Conservation (phyloP, 495 filamentous ascomycete species). For the Monascus purpureus region DNA sequence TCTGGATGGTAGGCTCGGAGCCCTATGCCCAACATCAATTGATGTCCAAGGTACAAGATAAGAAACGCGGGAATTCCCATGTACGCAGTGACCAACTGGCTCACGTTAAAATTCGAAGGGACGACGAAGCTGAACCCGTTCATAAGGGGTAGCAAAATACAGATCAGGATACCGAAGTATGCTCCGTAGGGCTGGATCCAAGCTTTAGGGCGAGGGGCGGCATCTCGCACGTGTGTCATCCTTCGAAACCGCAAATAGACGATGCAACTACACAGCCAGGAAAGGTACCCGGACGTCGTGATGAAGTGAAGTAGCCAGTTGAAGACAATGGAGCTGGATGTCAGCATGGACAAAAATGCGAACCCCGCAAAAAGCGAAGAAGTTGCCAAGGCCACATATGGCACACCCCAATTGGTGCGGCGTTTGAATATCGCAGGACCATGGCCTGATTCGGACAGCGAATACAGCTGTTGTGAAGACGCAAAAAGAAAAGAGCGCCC, state of each 20-base stretch:
- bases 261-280: conserved; percentile 42
- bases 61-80: conserved; percentile 45
- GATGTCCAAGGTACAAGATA: conserved; percentile 31
- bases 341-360: conserved; percentile 20
- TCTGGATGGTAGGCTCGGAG: conserved; percentile 22
- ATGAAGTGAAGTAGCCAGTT: conserved; percentile 45
- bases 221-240: conserved; percentile 23
- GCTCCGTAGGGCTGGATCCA: conserved; percentile 38
- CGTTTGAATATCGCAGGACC: conserved; percentile 27
- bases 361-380: conserved; percentile 26
- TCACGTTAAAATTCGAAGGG: conserved; percentile 26
- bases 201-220: conserved; percentile 27
- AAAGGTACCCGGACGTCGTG: conserved; percentile 46
- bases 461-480: conserved; percentile 36
- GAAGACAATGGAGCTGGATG: conserved; percentile 17
- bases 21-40: conserved; percentile 18
- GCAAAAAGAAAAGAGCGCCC: conserved; percentile 48
- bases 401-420: conserved; percentile 32
- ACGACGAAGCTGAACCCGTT: conserved; percentile 43
- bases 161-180: conserved; percentile 32
- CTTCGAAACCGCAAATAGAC: conserved; percentile 43
- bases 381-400: conserved; percentile 25
- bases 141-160: conserved; percentile 32
- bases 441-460: conserved; percentile 33
- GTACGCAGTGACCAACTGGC: conserved; percentile 43